Evolutionary conservation across 1,284 basidiomycete genomes (phyloP).

Genomic region (Xerocomus minutiporus): DNA sequence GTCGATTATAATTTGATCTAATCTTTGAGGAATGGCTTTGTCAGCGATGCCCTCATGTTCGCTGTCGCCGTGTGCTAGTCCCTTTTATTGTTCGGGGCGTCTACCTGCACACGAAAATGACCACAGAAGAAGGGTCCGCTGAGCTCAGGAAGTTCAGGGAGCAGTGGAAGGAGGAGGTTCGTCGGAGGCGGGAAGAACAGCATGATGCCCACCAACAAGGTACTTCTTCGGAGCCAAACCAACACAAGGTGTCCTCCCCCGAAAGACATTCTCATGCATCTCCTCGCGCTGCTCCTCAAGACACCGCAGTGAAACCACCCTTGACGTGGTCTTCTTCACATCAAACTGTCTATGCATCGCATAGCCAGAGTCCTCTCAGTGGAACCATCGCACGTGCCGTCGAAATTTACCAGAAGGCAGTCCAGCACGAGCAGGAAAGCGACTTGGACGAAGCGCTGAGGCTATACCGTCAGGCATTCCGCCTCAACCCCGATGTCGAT

Average conservation of each 20-base stretch:
- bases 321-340: constrained; percentile 8
- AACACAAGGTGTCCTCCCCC: not conserved
- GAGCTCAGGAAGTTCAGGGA: constrained; percentile 68
- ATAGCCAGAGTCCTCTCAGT: constrained; percentile 28
- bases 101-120: not conserved
- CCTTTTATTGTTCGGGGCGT: not conserved
- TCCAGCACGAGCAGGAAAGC: constrained; percentile 68
- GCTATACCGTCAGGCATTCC: constrained; percentile 77
- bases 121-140: constrained; percentile 32
- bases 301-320: not conserved
- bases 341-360: constrained; percentile 10
- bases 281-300: not conserved
- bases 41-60: not conserved
- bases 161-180: constrained; percentile 70
- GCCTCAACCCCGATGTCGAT: constrained; percentile 67
- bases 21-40: not conserved
- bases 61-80: too few relatives aligned
- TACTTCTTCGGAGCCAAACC: not conserved
- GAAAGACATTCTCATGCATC: not conserved
- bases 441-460: constrained; percentile 69
- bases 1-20: too few relatives aligned
- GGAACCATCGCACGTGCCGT: constrained; percentile 48
- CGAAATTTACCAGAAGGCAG: constrained; percentile 63
- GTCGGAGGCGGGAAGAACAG: constrained; percentile 36
- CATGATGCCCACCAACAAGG: not conserved